These are phyloP conservation scores for Sugiyamaella americana DNA, from an alignment of 805 yeast genomes.

Conservation along the genomic window DNA sequence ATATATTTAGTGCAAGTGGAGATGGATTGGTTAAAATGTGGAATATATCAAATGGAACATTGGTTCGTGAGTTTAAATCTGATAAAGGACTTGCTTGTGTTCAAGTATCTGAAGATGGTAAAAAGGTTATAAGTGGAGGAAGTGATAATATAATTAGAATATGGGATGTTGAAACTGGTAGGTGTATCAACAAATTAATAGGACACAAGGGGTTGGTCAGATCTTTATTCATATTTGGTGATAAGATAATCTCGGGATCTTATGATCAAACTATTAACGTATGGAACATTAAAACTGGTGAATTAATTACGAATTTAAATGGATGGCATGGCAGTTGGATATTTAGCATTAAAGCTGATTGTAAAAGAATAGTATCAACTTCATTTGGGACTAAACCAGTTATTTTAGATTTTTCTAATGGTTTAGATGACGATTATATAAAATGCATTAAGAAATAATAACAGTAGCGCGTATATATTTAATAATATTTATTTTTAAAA, in stretches of 20 bases:
- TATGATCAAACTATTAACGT: constrained; percentile 34
- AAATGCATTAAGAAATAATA: constrained; percentile 17
- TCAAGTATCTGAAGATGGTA: constrained; percentile 64
- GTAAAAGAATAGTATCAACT: constrained; percentile 29
- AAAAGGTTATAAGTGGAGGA: constrained; percentile 70
- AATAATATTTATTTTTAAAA: too few species aligned
- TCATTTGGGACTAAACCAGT: constrained; percentile 31
- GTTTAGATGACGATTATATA: constrained; percentile 22
- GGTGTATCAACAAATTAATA: constrained; percentile 58
- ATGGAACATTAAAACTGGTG: constrained; percentile 31
- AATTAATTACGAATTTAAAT: constrained; percentile 22
- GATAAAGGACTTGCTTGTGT: constrained; percentile 80
- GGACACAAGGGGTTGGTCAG: constrained; percentile 90
- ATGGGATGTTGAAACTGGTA: constrained; percentile 78
- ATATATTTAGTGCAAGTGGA: constrained; percentile 40
- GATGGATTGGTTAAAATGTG: constrained; percentile 80
- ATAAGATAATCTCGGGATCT: constrained; percentile 31
- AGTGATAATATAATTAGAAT: constrained; percentile 81
- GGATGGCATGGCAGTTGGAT: constrained; percentile 33
- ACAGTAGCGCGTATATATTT: too few species aligned
- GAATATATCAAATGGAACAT: constrained; percentile 65
- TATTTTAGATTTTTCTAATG: constrained; percentile 30
- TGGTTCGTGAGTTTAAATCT: constrained; percentile 63
- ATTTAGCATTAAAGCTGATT: constrained; percentile 29
- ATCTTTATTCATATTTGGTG: constrained; percentile 27